Percentiles rank a stretch among this genome's conserved stretches.
Conservation (phyloP, 2,329 filamentous ascomycete genomes). For the Immersiporthe knoxdaviesiana region DNA sequence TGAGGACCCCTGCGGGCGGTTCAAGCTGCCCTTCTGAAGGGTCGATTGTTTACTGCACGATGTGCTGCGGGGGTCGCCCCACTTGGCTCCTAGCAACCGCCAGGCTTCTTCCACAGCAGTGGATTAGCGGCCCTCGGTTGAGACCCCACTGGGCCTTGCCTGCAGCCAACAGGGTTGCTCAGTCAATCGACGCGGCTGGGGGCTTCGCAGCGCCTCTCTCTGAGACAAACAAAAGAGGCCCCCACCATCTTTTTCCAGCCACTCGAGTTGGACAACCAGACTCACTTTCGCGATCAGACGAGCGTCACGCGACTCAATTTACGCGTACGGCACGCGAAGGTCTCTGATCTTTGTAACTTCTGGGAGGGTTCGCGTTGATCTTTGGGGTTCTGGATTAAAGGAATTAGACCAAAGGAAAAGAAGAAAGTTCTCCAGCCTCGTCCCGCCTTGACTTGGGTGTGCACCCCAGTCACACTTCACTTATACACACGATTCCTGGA, state of each 20-base stretch:
- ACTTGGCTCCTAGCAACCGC: constrained; percentile 26
- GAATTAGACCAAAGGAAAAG: constrained; percentile 4
- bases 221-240: constrained; percentile 25
- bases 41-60: constrained; percentile 28
- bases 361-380: background rate
- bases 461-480: constrained; percentile 9
- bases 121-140: constrained; percentile 6
- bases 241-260: constrained; percentile 14
- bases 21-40: constrained; percentile 8
- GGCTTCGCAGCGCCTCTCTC: constrained; percentile 11
- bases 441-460: background rate
- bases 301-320: constrained; percentile 25
- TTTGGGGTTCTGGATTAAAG: background rate
- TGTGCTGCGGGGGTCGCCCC: constrained; percentile 16
- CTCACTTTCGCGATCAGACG: background rate
- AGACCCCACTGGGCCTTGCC: background rate
- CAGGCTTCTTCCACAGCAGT: constrained; percentile 16
- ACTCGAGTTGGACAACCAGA: constrained; percentile 15
- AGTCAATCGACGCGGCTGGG: constrained; percentile 22
- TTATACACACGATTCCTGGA: constrained; percentile 4
- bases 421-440: background rate
- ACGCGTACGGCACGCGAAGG: constrained; percentile 29
- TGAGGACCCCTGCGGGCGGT: background rate
- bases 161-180: constrained; percentile 10
- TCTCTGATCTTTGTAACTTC: constrained; percentile 9